Evolutionary conservation across 2,329 filamentous ascomycete species (phyloP).

Genomic region (Fusarium oligoseptatum): DNA sequence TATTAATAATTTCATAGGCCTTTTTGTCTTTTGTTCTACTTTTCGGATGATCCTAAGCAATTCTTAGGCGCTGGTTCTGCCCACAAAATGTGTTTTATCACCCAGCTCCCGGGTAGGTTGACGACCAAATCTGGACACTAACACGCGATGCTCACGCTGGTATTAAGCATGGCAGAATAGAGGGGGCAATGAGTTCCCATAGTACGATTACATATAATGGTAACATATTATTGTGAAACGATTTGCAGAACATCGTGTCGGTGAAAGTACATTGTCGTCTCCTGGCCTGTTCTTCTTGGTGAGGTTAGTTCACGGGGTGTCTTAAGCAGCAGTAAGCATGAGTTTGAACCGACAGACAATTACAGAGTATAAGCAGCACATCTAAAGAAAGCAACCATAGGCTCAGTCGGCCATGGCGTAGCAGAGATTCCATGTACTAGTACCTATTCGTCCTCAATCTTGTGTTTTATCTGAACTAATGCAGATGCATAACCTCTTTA

Average conservation of each 20-base stretch:
- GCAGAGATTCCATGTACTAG: neutral
- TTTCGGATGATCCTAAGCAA: neutral
- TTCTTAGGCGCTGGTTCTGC: neutral
- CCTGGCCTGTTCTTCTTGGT: neutral
- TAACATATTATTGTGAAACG: neutral
- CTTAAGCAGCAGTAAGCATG: neutral
- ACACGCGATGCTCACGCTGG: neutral
- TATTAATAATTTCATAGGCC: neutral
- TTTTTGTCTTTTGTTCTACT: neutral
- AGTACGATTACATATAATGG: too few relatives aligned
- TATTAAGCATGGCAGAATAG: neutral
- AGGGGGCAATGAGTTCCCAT: neutral
- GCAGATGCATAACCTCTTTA: neutral
- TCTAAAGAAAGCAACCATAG: neutral
- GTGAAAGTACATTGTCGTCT: neutral
- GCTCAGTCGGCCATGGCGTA: neutral
- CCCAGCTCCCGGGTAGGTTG: neutral
- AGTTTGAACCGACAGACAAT: neutral
- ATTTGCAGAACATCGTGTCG: neutral
- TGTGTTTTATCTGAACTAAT: neutral
- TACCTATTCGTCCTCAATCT: neutral
- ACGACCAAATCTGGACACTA: too few relatives aligned
- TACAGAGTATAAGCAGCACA: neutral
- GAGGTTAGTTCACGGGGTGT: neutral
- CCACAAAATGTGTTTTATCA: neutral